Percentiles rank a stretch among this genome's conserved stretches.
Evolutionary conservation across 2,329 filamentous ascomycete species (phyloP).

Genomic region (Botrytis hyacinthi): DNA sequence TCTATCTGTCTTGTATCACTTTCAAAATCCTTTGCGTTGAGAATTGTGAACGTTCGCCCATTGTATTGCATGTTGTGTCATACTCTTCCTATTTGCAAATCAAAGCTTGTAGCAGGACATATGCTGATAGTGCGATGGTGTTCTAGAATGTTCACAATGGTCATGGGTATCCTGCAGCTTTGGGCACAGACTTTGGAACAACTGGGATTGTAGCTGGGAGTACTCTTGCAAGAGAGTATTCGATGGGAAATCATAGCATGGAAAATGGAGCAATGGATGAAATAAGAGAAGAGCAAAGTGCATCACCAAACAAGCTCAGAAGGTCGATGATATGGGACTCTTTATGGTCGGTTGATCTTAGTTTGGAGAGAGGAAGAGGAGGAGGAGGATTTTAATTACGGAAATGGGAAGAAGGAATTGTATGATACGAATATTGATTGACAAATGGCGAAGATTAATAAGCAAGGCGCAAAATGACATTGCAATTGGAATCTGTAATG

Average conservation of each 20-base stretch:
- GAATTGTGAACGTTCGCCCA: neutral
- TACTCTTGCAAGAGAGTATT: neutral
- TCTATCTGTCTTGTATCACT: neutral
- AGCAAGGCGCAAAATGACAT: neutral
- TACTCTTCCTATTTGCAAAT: neutral
- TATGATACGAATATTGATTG: neutral
- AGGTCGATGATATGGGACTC: constrained; percentile 60
- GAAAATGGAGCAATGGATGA: constrained; percentile 16
- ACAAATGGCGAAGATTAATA: neutral
- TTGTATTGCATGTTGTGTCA: neutral
- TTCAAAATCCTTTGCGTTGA: neutral
- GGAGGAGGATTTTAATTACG: neutral
- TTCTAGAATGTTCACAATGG: constrained; percentile 25
- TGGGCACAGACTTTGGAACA: neutral
- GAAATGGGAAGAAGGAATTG: neutral
- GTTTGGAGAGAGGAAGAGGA: constrained; percentile 46
- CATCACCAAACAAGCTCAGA: constrained; percentile 39
- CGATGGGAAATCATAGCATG: neutral
- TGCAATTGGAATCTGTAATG: neutral
- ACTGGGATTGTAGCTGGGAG: neutral
- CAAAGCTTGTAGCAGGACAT: neutral
- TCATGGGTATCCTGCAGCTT: neutral
- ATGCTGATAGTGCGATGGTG: constrained; percentile 30
- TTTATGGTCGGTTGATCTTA: constrained; percentile 60
- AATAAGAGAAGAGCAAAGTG: constrained; percentile 24